Conservation (phyloP, 495 filamentous ascomycete species). For the Tetracladium marchalianum region DNA sequence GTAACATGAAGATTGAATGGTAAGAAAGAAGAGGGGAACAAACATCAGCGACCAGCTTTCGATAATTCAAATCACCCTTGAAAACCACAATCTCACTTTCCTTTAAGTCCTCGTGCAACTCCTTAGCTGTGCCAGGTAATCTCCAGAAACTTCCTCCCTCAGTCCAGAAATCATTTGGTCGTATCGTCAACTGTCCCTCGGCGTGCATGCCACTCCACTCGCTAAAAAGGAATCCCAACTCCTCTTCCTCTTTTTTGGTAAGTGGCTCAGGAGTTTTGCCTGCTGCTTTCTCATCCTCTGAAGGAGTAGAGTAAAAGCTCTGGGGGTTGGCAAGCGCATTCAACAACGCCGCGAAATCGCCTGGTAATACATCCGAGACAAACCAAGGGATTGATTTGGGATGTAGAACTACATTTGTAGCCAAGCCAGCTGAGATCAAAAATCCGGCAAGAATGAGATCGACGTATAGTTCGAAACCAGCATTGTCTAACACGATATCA, state of each 20-base stretch:
- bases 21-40: slow-evolving; percentile 22
- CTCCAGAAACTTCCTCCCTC: slow-evolving; percentile 77
- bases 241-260: slow-evolving; percentile 51
- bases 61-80: slow-evolving; percentile 94
- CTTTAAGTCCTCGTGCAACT: slow-evolving; percentile 69
- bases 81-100: slow-evolving; percentile 83
- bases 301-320: slow-evolving; percentile 60
- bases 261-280: slow-evolving; percentile 47
- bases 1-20: not conserved
- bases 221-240: slow-evolving; percentile 67
- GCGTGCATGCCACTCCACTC: slow-evolving; percentile 72
- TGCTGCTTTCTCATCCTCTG: slow-evolving; percentile 52
- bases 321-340: slow-evolving; percentile 64
- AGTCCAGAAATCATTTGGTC: slow-evolving; percentile 87
- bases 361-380: slow-evolving; percentile 84
- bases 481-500: slow-evolving; percentile 92
- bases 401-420: slow-evolving; percentile 80
- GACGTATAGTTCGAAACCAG: slow-evolving; percentile 93
- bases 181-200: slow-evolving; percentile 70
- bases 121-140: slow-evolving; percentile 54
- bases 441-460: slow-evolving; percentile 88
- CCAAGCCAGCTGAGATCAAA: slow-evolving; percentile 68
- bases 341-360: slow-evolving; percentile 73
- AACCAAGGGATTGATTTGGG: slow-evolving; percentile 96
- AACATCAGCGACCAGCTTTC: slow-evolving; percentile 84